Percentiles rank a stretch among this genome's conserved stretches.
phyloP scores from a whole-genome alignment of 768 basidiomycete species.

The Suillus bovinus region DNA sequence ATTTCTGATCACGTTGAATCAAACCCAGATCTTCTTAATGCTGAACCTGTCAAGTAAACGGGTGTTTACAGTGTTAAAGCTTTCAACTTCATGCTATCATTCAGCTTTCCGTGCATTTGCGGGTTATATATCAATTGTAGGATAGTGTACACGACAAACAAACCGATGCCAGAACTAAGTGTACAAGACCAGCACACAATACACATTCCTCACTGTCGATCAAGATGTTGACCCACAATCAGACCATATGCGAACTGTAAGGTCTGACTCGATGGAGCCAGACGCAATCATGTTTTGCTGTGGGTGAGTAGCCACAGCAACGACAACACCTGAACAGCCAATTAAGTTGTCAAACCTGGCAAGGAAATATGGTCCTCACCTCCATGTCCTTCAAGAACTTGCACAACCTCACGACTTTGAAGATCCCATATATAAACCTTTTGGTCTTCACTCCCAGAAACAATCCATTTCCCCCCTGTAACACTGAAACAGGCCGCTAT shows the following conservation, averaged over 20 bases:
- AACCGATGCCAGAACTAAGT: constrained; percentile 12
- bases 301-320: constrained; percentile 60
- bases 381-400: constrained; percentile 73
- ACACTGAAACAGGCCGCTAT: constrained; percentile 84
- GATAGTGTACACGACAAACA: constrained; percentile 11
- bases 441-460: constrained; percentile 89
- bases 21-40: constrained; percentile 54
- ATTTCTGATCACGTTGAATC: neutral
- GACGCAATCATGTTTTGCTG: constrained; percentile 85
- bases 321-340: constrained; percentile 11
- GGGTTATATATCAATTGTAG: constrained; percentile 5
- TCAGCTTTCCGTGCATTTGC: constrained; percentile 14
- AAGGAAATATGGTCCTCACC: constrained; percentile 41
- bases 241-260: constrained; percentile 81
- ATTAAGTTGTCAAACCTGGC: neutral
- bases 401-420: constrained; percentile 83
- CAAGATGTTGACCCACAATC: constrained; percentile 40
- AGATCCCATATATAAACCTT: constrained; percentile 92
- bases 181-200: neutral
- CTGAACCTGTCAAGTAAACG: constrained; percentile 55
- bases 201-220: constrained; percentile 8
- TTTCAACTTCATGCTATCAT: neutral
- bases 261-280: constrained; percentile 82
- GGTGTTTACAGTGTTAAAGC: neutral
- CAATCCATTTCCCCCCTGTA: constrained; percentile 86